Conservation (phyloP, 2,329 filamentous ascomycete species). For the Curvularia eragrostidis region DNA sequence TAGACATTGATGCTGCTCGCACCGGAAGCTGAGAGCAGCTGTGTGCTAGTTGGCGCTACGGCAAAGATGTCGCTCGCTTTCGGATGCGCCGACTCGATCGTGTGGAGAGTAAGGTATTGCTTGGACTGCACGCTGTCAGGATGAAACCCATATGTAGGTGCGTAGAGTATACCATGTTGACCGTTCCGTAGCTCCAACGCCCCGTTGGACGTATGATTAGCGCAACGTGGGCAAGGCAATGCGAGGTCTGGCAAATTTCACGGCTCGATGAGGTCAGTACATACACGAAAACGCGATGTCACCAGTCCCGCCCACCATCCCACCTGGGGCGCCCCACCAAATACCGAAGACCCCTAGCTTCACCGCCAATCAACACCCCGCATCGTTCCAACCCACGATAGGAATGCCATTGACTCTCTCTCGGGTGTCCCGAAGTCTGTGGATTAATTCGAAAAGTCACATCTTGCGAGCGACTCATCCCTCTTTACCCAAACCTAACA, state of each 20-base stretch:
- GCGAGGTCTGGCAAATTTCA: constrained; percentile 1
- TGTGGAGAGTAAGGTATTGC: constrained; percentile 94
- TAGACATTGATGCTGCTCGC: constrained; percentile 74
- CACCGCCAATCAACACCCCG: constrained; percentile 43
- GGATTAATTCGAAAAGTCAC: constrained; percentile 12
- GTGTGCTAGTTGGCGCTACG: constrained; percentile 74
- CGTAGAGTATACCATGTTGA: constrained; percentile 9
- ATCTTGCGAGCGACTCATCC: constrained; percentile 6
- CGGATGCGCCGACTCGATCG: constrained; percentile 84
- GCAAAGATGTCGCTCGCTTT: constrained; percentile 77
- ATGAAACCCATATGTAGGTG: neutral
- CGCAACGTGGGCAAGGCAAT: constrained; percentile 6
- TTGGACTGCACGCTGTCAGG: constrained; percentile 72
- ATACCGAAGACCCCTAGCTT: constrained; percentile 23
- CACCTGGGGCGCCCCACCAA: constrained; percentile 34
- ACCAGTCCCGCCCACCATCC: constrained; percentile 30
- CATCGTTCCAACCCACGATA: constrained; percentile 18
- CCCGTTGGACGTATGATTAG: neutral
- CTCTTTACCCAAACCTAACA: constrained; percentile 8
- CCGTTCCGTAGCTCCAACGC: constrained; percentile 3
- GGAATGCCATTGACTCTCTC: constrained; percentile 39
- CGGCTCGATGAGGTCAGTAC: constrained; percentile 37
- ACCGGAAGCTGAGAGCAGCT: constrained; percentile 84
- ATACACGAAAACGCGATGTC: constrained; percentile 42
- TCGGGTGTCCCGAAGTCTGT: constrained; percentile 18